Conservation (phyloP, 331 rosid genomes). For the Arachis monticola region DNA sequence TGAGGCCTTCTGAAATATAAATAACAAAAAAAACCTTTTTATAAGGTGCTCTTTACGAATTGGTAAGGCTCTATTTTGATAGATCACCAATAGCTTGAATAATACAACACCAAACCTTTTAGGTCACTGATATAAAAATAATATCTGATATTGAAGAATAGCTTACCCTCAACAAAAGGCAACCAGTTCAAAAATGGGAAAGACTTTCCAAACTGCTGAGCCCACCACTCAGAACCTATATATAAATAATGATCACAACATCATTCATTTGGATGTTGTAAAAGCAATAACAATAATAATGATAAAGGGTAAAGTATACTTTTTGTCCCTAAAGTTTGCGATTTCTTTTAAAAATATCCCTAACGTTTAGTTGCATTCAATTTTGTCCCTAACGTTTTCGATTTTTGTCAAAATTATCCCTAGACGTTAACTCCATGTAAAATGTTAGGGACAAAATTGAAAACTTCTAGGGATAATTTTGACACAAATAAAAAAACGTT, state of each 20-base stretch:
- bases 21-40: conserved; percentile 9
- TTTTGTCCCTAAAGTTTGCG: no score
- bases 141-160: conserved; percentile 10
- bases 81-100: conserved; percentile 5
- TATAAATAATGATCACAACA: background rate
- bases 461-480: no score
- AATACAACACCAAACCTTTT: conserved; percentile 26
- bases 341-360: no score
- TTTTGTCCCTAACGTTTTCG: no score
- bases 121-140: conserved; percentile 15
- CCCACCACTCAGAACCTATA: conserved; percentile 97
- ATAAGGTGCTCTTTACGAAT: conserved; percentile 7
- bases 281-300: background rate
- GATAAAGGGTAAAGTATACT: no score
- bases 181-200: conserved; percentile 79
- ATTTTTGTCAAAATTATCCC: no score
- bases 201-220: conserved; percentile 71
- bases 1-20: conserved; percentile 6
- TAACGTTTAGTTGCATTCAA: no score
- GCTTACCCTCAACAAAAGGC: conserved; percentile 68
- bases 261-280: conserved; percentile 26
- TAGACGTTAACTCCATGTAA: no score
- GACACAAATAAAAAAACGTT: no score
- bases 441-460: no score
- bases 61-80: conserved; percentile 4